Evolutionary conservation across 2,329 filamentous ascomycete genomes (phyloP), one percentile per base, ranked within the genome.

Genomic region (Fusarium sp.): DNA sequence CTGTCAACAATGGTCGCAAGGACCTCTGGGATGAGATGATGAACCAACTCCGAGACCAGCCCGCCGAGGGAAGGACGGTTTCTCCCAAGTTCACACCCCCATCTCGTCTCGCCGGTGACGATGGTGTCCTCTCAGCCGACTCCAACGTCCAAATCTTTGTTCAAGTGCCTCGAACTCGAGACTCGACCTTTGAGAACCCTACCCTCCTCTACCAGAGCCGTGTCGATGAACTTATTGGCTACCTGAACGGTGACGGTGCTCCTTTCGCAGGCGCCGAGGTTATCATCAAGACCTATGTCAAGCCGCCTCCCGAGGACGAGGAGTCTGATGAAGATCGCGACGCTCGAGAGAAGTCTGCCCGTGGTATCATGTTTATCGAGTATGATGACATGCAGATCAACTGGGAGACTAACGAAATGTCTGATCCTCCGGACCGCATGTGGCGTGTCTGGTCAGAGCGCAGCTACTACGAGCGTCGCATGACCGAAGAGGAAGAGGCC

Each of bases 331-430:
- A 33, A 5, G 56, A 69, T 2, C 27, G 42, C 10, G 38, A 58
- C 7, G 51, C 64, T 12, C 38, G 60, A 17, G 35, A 44, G 14
- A 64, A 51, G n/a, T 51, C 64, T 6, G 67, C 55, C 11, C 38
- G 56, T 6, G 53, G 60, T 8, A 61, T 60, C 36, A 61, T 67
- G 44, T 40, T 58, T 17, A 51, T 70, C 33, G 60, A 64, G 35
- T 64, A 42, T 6, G 56, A 58, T 4, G 36, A 56, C 29, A 61
- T 42, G 24, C 62, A 64, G 24, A 20, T 59, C 22, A 53, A 64
- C 24, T 53, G 40, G 31, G 31, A n/a, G 9, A 51, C 46, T 3
- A 56, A 56, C 17, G 62, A 64, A 29, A 44, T 44, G 5, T 35
- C 29, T 11, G 44, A 59, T 9, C 46, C 44, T 24, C 49, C 40